Evolutionary conservation across 306 rosid species (phyloP), one percentile per base, ranked within the genome.

Genomic region (Begonia masoniana): DNA sequence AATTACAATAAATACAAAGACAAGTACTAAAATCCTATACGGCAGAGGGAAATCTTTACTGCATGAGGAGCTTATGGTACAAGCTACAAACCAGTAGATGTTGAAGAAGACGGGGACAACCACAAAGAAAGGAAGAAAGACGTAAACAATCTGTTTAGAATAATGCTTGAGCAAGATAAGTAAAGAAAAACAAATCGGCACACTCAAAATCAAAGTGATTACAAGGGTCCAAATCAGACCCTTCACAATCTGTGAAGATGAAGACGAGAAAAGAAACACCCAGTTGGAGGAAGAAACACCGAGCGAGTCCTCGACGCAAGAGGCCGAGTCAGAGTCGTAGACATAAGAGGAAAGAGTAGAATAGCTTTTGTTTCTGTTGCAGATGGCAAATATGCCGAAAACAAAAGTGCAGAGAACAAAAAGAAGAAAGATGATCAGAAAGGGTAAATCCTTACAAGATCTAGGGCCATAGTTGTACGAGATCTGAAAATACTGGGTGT

Each of bases 1-100:
- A 47, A 85, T 69, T 6, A 83, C 35, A 55, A 86, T 56, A 41
- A 91, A 71, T 31, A 85, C 26, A 59, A 91, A 83, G 9, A 70
- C 68, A 21, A 91, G 59, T 0, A 86, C 76, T 13, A 91, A 12
- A 59, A 85, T 78, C 16, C 96, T 62, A 12, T 83, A 91, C 7
- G 43, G 76, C 54, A 85, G 50, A 1, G 96, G 96, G n/a, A 91
- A 79, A 1, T 71, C 60, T 0, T 75, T 61, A 55, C 78, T 77
- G 51, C 97, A 91, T 10, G 70, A 12, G 10, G 82, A 60, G 71
- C 78, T 64, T 7, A 91, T 7, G 1, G 92, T 74, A 66, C 97
- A 91, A 16, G 83, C 94, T 8, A 91, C 94, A 57, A 91, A 91
- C 97, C 96, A 91, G 19, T 83, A 91, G 3, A 85, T 86, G 56